Conservation (phyloP, 1,139 yeast species). For the Saccharomycopsis hybrid region DNA sequence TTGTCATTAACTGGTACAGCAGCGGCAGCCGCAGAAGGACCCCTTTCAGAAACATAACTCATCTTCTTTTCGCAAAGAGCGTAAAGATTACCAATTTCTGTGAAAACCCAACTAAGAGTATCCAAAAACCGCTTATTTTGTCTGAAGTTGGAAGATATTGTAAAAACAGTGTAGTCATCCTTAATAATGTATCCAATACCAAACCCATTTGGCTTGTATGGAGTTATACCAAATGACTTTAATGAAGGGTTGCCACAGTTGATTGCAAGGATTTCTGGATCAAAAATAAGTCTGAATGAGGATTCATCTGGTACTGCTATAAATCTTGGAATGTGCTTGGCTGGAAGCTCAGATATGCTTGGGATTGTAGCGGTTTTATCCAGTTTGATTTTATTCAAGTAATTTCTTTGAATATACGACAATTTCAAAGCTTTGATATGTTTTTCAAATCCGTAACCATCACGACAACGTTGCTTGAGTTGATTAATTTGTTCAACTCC, state of each 20-base stretch:
- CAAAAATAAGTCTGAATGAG: constrained; percentile 28
- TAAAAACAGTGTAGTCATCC: constrained; percentile 57
- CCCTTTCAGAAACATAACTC: constrained; percentile 24
- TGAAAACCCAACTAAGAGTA: constrained; percentile 55
- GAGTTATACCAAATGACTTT: constrained; percentile 67
- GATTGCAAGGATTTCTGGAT: constrained; percentile 39
- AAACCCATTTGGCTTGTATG: constrained; percentile 68
- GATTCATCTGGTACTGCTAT: constrained; percentile 40
- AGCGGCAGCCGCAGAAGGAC: no score
- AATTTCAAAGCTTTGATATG: constrained; percentile 61
- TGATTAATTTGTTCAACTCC: constrained; percentile 46
- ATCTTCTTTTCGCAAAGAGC: constrained; percentile 25
- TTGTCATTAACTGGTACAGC: no score
- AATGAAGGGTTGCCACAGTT: constrained; percentile 80
- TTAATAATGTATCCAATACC: constrained; percentile 74
- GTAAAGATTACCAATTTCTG: constrained; percentile 45
- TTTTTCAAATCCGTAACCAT: constrained; percentile 65
- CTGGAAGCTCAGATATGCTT: constrained; percentile 22
- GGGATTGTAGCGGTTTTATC: constrained; percentile 27
- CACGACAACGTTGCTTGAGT: constrained; percentile 37
- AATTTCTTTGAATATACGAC: constrained; percentile 36
- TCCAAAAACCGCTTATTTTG: constrained; percentile 64
- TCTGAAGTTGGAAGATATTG: constrained; percentile 61
- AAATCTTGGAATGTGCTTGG: constrained; percentile 22
- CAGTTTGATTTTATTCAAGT: constrained; percentile 40